These are phyloP conservation scores for Agastache rugosa DNA, from an alignment of 257 asterid genomes.

Conservation along the genomic window DNA sequence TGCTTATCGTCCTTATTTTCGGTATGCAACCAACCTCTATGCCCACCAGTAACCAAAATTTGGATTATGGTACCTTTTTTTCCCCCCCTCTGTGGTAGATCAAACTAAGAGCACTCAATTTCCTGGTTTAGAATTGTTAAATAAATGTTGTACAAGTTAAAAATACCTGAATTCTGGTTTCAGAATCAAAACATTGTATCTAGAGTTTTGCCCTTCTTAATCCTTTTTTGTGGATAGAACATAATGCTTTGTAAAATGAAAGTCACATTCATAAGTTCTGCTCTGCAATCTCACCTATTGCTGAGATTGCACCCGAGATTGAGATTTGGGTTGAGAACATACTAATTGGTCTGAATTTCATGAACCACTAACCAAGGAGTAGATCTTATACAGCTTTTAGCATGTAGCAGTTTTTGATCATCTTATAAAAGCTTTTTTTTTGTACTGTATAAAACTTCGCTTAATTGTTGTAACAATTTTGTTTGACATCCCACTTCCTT, in stretches of 20 bases:
- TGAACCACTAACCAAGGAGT: neutral
- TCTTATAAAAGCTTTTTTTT: neutral
- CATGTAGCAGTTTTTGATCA: neutral
- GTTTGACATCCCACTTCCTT: neutral
- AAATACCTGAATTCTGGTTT: neutral
- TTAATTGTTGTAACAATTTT: constrained; percentile 15
- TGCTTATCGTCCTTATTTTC: neutral
- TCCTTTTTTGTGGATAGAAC: neutral
- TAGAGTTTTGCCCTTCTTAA: neutral
- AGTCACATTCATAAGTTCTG: neutral
- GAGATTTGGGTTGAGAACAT: neutral
- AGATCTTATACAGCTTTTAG: neutral
- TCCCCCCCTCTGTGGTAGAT: neutral
- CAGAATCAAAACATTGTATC: neutral
- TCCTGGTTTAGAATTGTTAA: neutral
- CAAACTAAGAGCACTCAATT: neutral
- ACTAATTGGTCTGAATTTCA: constrained; percentile 11
- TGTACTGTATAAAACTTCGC: neutral
- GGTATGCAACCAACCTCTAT: no score
- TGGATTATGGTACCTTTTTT: neutral
- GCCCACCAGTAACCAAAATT: neutral
- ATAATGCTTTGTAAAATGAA: neutral
- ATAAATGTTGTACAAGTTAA: neutral
- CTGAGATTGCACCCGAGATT: neutral
- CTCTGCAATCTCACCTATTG: neutral